A percentile compares a stretch with the other conserved stretches of the same genome.
phyloP scores from a whole-genome alignment of 257 asterid genomes.

The Nicotiana tomentosiformis region DNA sequence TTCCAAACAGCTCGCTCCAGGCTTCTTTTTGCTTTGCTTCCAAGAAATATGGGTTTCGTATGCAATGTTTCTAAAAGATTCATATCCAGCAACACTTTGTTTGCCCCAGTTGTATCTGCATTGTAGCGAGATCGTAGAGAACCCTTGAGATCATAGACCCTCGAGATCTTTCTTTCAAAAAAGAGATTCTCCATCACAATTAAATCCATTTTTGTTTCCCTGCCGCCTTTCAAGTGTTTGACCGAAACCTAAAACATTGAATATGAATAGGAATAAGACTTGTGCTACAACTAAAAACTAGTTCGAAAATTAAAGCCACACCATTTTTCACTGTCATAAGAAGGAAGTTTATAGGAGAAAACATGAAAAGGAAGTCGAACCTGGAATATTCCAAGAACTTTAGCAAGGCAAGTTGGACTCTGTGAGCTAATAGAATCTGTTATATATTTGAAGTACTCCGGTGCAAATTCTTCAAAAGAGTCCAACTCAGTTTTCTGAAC shows the following conservation, averaged over 20 bases:
- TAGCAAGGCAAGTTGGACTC: conserved; percentile 95
- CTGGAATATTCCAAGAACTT: conserved; percentile 91
- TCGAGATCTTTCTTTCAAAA: conserved; percentile 55
- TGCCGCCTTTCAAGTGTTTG: conserved; percentile 64
- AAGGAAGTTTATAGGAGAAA: background rate
- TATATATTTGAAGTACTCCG: conserved; percentile 66
- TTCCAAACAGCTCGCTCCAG: conserved; percentile 98
- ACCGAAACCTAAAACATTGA: conserved; percentile 43
- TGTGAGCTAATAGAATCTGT: conserved; percentile 55
- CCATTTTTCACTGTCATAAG: background rate
- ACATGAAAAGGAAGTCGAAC: conserved; percentile 23
- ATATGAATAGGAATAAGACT: background rate
- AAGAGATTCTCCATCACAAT: conserved; percentile 99
- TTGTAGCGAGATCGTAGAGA: conserved; percentile 74
- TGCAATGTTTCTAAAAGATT: conserved; percentile 76
- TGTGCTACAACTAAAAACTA: background rate
- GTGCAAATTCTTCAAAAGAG: conserved; percentile 76
- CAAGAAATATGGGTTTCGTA: conserved; percentile 81
- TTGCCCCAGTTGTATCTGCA: conserved; percentile 61
- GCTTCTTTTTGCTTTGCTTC: conserved; percentile 79
- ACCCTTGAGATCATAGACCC: conserved; percentile 89
- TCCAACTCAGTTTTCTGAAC: conserved; percentile 92
- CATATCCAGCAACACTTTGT: conserved; percentile 80
- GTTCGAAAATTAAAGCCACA: background rate
- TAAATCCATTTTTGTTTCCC: conserved; percentile 87